Conservation (phyloP, 495 filamentous ascomycete species). For the Tetracladium marchalianum region DNA sequence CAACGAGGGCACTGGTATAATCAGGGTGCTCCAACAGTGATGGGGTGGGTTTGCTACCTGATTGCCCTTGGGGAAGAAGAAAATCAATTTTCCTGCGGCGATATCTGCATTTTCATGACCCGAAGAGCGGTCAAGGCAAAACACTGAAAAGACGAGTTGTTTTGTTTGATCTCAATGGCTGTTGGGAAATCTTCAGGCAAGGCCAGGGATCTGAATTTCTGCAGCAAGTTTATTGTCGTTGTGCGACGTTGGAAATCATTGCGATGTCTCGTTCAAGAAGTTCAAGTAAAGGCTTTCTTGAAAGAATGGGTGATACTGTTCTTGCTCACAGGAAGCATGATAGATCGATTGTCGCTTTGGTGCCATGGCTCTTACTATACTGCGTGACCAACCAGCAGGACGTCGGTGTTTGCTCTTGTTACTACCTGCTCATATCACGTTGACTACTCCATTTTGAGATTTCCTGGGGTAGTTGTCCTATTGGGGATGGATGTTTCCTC, state of each 20-base stretch:
- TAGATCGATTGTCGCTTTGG: conserved; percentile 14
- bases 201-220: neutral
- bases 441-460: neutral
- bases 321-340: neutral
- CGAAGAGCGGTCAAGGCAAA: conserved; percentile 1
- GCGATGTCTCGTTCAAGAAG: neutral
- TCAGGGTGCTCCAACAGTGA: neutral
- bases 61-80: conserved; percentile 7
- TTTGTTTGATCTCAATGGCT: conserved; percentile 14
- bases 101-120: conserved; percentile 1
- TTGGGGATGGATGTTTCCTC: too few relatives aligned
- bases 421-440: conserved; percentile 11
- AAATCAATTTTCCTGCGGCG: neutral
- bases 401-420: conserved; percentile 16
- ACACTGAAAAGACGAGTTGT: neutral
- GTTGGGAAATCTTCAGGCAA: neutral
- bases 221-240: conserved; percentile 8
- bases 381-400: neutral
- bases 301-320: neutral
- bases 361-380: conserved; percentile 7
- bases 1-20: too few relatives aligned
- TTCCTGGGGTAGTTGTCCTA: too few relatives aligned
- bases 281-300: neutral
- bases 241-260: conserved; percentile 7
- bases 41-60: conserved; percentile 14